Evolutionary conservation across 345 rosid species (phyloP).

Genomic region (Salix koriyanagi): DNA sequence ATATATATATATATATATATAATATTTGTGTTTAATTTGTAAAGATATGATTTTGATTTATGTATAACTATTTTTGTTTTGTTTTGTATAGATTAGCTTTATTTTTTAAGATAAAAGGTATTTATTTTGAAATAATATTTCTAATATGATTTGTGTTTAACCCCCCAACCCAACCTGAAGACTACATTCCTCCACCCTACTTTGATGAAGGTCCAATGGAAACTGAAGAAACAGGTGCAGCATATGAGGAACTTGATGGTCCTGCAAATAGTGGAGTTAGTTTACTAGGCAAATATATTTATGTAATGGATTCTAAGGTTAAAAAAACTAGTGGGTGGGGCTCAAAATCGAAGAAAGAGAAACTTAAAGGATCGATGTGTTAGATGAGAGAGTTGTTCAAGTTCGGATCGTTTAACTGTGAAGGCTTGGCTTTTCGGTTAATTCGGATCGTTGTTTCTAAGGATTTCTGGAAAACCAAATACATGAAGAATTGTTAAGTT

Average conservation of each 20-base stretch:
- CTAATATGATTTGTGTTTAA: slow-evolving; percentile 30
- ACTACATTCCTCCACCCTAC: slow-evolving; percentile 45
- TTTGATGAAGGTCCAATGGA: slow-evolving; percentile 75
- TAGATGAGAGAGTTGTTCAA: slow-evolving; percentile 86
- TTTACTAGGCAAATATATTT: slow-evolving; percentile 51
- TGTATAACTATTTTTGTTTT: too few species aligned
- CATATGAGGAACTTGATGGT: slow-evolving; percentile 75
- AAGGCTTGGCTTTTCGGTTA: too few species aligned
- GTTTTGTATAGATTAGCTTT: too few species aligned
- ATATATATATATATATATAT: too few species aligned
- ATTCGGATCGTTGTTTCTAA: background rate
- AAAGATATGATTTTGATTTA: too few species aligned
- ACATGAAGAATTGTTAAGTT: background rate
- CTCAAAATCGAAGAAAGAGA: slow-evolving; percentile 49
- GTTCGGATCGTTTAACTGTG: too few species aligned
- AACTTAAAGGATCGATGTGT: slow-evolving; percentile 51
- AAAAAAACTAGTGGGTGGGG: slow-evolving; percentile 49
- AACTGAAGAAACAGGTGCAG: slow-evolving; percentile 66
- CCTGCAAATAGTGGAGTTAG: slow-evolving; percentile 70
- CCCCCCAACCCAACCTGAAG: slow-evolving; percentile 62
- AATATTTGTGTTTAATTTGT: too few species aligned
- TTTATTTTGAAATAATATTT: too few species aligned
- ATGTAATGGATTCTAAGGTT: slow-evolving; percentile 62
- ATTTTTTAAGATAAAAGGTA: too few species aligned
- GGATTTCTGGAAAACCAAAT: background rate